phyloP scores from a whole-genome alignment of 306 rosid species.

The Gillenia trifoliata region DNA sequence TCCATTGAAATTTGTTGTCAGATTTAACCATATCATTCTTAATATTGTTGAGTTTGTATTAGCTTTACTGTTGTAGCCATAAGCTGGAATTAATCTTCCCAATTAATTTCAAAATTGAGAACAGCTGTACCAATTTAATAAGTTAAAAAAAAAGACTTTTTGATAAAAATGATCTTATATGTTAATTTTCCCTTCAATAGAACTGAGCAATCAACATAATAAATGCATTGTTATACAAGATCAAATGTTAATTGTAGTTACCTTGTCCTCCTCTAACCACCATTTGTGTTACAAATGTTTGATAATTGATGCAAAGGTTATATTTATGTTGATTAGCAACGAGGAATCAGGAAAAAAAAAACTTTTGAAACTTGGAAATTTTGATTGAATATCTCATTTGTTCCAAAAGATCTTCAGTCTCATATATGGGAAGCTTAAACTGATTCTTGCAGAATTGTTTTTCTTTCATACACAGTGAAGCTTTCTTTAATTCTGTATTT shows the following conservation, averaged over 20 bases:
- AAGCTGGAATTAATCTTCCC: background rate
- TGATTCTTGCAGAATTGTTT: background rate
- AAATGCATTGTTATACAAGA: background rate
- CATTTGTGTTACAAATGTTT: background rate
- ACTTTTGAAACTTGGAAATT: background rate
- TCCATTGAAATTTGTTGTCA: background rate
- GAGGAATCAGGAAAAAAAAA: background rate
- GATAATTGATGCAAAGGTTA: background rate
- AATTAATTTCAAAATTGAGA: background rate
- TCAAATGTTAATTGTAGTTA: background rate
- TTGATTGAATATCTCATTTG: background rate
- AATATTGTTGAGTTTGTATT: background rate
- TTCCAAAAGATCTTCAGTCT: too few species aligned
- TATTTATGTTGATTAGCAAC: background rate
- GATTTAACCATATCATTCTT: background rate
- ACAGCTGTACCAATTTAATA: background rate
- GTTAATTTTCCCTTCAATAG: background rate
- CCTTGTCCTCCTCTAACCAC: background rate
- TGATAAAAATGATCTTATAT: background rate
- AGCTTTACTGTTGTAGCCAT: background rate
- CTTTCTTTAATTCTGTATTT: background rate
- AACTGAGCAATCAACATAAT: background rate
- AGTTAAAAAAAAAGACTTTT: background rate
- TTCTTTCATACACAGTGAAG: background rate
- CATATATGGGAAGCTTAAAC: too few species aligned